phyloP scores from a whole-genome alignment of 768 basidiomycete genomes.

The Boletellus sp. region DNA sequence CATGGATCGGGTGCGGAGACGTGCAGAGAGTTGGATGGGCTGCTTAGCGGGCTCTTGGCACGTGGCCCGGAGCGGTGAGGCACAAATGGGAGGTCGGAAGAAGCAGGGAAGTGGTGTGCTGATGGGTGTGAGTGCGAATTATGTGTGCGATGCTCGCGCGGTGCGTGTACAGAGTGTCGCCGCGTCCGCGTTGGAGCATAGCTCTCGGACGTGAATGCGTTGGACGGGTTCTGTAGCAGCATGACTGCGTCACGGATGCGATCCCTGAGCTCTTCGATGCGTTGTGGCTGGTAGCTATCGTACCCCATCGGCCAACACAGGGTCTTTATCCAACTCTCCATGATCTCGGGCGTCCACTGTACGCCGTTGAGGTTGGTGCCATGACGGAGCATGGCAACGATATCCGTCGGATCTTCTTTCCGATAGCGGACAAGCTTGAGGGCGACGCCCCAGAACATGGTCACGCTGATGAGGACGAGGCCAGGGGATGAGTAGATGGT shows the following conservation, averaged over 20 bases:
- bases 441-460: constrained; percentile 70
- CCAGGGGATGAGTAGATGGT: constrained; percentile 59
- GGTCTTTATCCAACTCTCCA: constrained; percentile 56
- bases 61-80: neutral
- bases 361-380: constrained; percentile 50
- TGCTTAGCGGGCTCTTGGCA: constrained; percentile 5
- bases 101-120: neutral
- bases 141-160: neutral
- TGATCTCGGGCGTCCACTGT: constrained; percentile 51
- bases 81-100: neutral
- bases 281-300: constrained; percentile 40
- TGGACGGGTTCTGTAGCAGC: constrained; percentile 16
- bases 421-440: constrained; percentile 71
- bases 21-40: neutral
- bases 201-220: constrained; percentile 11
- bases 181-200: constrained; percentile 5
- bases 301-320: constrained; percentile 68
- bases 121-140: neutral
- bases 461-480: constrained; percentile 55
- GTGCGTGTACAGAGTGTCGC: constrained; percentile 10
- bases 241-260: constrained; percentile 53
- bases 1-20: constrained; percentile 25
- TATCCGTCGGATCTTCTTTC: constrained; percentile 60
- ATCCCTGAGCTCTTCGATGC: constrained; percentile 43
- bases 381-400: constrained; percentile 59